phyloP scores from a whole-genome alignment of 192 early-diverging fungal species.

The Irineochytrium annulatum region DNA sequence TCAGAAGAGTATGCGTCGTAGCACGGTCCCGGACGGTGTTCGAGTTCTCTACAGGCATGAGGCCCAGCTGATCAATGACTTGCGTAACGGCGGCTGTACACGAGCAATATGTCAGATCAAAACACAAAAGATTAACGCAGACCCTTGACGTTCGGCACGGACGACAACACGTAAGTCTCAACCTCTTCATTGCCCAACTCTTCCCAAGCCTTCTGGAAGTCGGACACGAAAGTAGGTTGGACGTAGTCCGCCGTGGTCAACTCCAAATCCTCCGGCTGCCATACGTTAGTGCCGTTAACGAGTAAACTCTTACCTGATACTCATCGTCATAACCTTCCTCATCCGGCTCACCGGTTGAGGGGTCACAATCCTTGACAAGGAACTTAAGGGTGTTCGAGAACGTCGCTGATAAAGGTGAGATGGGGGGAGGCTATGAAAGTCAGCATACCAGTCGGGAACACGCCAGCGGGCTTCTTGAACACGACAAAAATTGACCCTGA shows the following conservation, averaged over 20 bases:
- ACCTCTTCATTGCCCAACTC: constrained; percentile 68
- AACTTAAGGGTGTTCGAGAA: constrained; percentile 89
- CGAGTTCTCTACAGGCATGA: constrained; percentile 77
- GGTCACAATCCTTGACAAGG: constrained; percentile 93
- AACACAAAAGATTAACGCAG: constrained; percentile 15
- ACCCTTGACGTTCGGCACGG: constrained; percentile 72
- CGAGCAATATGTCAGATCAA: background rate
- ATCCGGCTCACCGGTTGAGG: constrained; percentile 78
- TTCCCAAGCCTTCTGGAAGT: constrained; percentile 80
- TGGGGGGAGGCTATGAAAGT: background rate
- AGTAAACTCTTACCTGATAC: constrained; percentile 54
- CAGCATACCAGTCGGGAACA: constrained; percentile 50
- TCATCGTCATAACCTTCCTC: constrained; percentile 95
- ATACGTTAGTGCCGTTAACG: constrained; percentile 1
- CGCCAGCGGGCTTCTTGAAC: constrained; percentile 63
- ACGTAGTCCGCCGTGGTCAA: constrained; percentile 85
- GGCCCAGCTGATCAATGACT: constrained; percentile 78
- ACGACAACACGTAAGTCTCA: constrained; percentile 86
- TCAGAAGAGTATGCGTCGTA: constrained; percentile 77
- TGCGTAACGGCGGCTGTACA: constrained; percentile 57
- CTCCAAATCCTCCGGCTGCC: constrained; percentile 80
- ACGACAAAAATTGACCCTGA: constrained; percentile 82
- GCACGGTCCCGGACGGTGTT: constrained; percentile 58
- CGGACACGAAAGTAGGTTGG: constrained; percentile 74
- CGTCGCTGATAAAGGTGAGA: constrained; percentile 37